Conservation (phyloP, 306 rosid genomes). For the Trifolium fragiferum region DNA sequence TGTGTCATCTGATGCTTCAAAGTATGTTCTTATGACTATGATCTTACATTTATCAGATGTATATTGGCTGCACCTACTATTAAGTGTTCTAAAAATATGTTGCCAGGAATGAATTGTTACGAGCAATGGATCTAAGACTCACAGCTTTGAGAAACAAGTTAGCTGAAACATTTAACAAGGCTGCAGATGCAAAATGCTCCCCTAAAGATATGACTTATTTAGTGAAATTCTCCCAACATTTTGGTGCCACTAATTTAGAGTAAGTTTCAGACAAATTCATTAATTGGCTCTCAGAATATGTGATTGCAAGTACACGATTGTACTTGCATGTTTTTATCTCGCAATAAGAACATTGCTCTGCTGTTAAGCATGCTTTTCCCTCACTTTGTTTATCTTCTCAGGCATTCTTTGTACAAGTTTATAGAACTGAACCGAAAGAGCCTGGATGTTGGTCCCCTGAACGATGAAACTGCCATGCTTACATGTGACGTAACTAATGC, state of each 20-base stretch:
- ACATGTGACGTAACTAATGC: constrained; percentile 35
- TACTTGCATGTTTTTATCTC: constrained; percentile 18
- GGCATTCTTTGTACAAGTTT: constrained; percentile 63
- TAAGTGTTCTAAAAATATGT: constrained; percentile 52
- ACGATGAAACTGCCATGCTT: constrained; percentile 46
- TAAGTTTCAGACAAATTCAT: constrained; percentile 49
- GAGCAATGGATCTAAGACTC: constrained; percentile 91
- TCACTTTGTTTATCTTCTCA: constrained; percentile 46
- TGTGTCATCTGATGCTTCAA: constrained; percentile 71
- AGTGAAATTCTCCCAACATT: constrained; percentile 56
- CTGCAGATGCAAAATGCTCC: constrained; percentile 54
- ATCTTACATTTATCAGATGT: constrained; percentile 43
- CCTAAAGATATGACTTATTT: constrained; percentile 53
- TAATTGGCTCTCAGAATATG: constrained; percentile 29
- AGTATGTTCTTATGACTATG: constrained; percentile 68
- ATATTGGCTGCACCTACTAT: constrained; percentile 39
- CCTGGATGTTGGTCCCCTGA: constrained; percentile 40
- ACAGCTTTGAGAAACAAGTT: constrained; percentile 71
- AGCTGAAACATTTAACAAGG: constrained; percentile 55
- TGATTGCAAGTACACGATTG: constrained; percentile 12
- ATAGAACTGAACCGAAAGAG: constrained; percentile 56
- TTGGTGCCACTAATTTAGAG: constrained; percentile 76
- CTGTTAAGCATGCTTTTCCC: constrained; percentile 28
- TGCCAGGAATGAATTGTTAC: constrained; percentile 82
- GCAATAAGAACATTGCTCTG: constrained; percentile 24